Evolutionary conservation across 2,329 filamentous ascomycete genomes (phyloP).

Genomic region (Phialocephala subalpina): DNA sequence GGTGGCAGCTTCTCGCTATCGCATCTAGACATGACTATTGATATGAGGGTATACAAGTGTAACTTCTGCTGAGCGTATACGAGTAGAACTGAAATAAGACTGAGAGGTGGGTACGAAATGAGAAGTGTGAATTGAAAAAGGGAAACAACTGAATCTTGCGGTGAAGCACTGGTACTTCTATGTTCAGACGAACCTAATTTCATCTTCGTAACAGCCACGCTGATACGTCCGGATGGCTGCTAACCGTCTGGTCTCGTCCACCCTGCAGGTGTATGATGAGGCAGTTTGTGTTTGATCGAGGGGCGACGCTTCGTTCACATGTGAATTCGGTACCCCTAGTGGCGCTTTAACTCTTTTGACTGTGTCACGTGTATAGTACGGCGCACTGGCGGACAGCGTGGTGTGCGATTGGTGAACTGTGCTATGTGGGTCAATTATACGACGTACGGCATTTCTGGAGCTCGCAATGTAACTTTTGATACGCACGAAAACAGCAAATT

Average conservation of each 20-base stretch:
- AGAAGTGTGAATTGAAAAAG: not conserved
- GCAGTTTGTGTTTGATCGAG: constrained; percentile 2
- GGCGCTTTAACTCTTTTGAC: not conserved
- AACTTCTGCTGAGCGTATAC: not conserved
- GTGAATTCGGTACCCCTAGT: not conserved
- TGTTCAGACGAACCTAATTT: constrained; percentile 2
- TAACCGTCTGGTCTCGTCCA: not conserved
- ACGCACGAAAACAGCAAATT: constrained; percentile 2
- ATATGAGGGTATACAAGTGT: not conserved
- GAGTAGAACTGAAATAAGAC: not conserved
- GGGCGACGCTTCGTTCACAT: not conserved
- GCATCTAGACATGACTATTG: constrained; percentile 19
- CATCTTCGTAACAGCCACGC: not conserved
- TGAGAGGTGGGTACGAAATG: not conserved
- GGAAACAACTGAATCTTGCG: not conserved
- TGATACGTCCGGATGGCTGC: constrained; percentile 6
- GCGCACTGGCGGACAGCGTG: not conserved
- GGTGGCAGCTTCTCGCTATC: constrained; percentile 35
- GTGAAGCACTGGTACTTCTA: not conserved
- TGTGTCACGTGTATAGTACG: not conserved
- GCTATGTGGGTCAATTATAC: not conserved
- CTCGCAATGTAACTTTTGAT: not conserved
- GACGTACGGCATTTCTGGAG: not conserved
- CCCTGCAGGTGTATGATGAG: constrained; percentile 1
- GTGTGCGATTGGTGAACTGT: not conserved